Evolutionary conservation across 495 filamentous ascomycete genomes (phyloP).

Genomic region (Penicillium nucicola): DNA sequence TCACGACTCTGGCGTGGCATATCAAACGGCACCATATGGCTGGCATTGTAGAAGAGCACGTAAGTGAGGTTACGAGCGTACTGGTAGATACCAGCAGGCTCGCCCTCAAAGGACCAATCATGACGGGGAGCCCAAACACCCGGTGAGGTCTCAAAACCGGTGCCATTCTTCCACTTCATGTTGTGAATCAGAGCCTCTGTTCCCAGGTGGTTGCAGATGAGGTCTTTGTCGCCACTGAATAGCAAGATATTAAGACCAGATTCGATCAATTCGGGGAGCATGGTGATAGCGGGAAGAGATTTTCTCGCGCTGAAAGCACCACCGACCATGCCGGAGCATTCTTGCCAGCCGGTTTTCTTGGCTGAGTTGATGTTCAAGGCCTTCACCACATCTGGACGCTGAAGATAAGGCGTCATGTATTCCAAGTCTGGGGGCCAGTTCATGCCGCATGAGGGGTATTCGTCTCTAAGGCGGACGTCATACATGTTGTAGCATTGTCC

Average conservation of each 20-base stretch:
- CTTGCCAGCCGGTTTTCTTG: conserved; percentile 84
- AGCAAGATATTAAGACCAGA: conserved; percentile 70
- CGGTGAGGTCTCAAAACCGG: conserved; percentile 84
- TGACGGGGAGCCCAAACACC: conserved; percentile 88
- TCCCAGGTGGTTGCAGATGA: conserved; percentile 96
- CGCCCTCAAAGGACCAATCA: conserved; percentile 92
- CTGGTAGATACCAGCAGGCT: conserved; percentile 89
- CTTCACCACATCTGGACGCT: conserved; percentile 68
- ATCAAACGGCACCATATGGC: conserved; percentile 97
- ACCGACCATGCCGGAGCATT: conserved; percentile 80
- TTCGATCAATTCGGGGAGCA: conserved; percentile 75
- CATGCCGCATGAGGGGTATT: conserved; percentile 79
- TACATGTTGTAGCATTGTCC: conserved; percentile 88
- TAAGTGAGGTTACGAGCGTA: conserved; percentile 93
- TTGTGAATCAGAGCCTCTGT: conserved; percentile 89
- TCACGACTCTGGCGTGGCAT: conserved; percentile 82
- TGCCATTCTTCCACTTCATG: conserved; percentile 87
- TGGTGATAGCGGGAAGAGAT: conserved; percentile 65
- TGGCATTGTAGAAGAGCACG: conserved; percentile 90
- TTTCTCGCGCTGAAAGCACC: conserved; percentile 61
- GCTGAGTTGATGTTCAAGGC: conserved; percentile 81
- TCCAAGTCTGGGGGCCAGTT: conserved; percentile 88
- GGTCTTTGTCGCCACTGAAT: conserved; percentile 89
- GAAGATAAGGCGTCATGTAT: conserved; percentile 78
- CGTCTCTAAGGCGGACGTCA: conserved; percentile 78